phyloP scores from a whole-genome alignment of 108 stramenopile genomes.

The Nitzschia putrida region DNA sequence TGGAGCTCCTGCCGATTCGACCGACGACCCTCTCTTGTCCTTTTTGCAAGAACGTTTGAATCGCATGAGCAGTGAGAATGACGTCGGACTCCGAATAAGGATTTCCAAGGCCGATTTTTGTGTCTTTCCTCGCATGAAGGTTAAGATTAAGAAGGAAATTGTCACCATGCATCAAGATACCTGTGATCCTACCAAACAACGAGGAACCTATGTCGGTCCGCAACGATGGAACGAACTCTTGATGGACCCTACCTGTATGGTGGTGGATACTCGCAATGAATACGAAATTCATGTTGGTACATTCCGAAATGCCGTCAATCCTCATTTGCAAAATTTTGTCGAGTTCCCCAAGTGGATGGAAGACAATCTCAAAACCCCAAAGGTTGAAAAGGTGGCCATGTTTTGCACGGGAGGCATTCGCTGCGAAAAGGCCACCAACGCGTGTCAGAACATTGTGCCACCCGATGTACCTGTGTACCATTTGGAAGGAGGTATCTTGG shows the following conservation, averaged over 20 bases:
- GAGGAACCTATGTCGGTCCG: conserved; percentile 56
- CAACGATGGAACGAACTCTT: conserved; percentile 67
- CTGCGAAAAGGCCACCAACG: conserved; percentile 91
- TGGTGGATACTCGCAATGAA: conserved; percentile 82
- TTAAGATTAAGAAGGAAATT: conserved; percentile 77
- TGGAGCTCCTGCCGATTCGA: conserved; percentile 2
- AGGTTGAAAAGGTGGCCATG: conserved; percentile 82
- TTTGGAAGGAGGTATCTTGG: conserved; percentile 87
- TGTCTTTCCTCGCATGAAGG: conserved; percentile 72
- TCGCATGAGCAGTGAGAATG: conserved; percentile 13
- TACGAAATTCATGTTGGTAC: conserved; percentile 84
- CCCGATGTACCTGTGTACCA: conserved; percentile 73
- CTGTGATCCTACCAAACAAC: conserved; percentile 33
- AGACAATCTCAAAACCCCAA: conserved; percentile 15
- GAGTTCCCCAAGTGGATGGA: conserved; percentile 79
- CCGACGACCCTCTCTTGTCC: conserved; percentile 3
- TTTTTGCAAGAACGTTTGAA: conserved; percentile 13
- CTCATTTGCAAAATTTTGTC: conserved; percentile 60
- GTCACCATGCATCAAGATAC: conserved; percentile 56
- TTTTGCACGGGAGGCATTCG: conserved; percentile 95
- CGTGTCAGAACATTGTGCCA: conserved; percentile 34
- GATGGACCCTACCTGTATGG: conserved; percentile 65
- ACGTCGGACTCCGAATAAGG: conserved; percentile 40
- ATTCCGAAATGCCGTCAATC: conserved; percentile 78
- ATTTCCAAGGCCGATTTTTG: conserved; percentile 29